These are phyloP conservation scores for Cucumis hystrix DNA, from an alignment of 306 rosid genomes.

Conservation along the genomic window DNA sequence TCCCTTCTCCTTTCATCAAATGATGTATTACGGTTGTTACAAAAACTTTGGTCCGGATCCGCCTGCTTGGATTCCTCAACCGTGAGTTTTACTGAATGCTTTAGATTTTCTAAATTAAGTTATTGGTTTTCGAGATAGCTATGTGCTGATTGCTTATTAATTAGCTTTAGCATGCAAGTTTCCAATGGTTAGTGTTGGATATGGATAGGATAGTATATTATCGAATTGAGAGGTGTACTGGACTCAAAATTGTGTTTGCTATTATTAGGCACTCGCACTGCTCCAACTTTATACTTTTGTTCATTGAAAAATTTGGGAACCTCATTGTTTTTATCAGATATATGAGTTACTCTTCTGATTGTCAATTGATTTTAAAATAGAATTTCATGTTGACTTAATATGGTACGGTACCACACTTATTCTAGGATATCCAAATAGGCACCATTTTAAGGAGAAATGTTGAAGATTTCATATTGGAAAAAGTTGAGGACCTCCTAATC, in stretches of 20 bases:
- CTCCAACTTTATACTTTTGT: background rate
- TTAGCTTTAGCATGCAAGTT: background rate
- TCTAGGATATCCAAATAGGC: too few relatives aligned
- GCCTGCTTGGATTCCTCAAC: constrained; percentile 81
- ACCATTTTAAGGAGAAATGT: too few relatives aligned
- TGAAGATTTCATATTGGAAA: too few relatives aligned
- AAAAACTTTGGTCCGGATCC: constrained; percentile 66
- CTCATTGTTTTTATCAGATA: too few relatives aligned
- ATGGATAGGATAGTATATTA: background rate
- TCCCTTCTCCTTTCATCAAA: constrained; percentile 78
- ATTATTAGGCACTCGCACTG: background rate
- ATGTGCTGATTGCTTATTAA: background rate
- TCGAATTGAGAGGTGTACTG: background rate
- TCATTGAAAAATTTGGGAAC: background rate
- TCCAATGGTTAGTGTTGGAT: background rate
- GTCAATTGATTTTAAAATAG: too few relatives aligned
- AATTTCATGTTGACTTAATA: too few relatives aligned
- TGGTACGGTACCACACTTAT: too few relatives aligned
- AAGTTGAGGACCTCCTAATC: too few relatives aligned
- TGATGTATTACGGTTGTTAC: constrained; percentile 64
- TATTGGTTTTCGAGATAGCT: background rate
- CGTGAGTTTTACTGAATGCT: constrained; percentile 20
- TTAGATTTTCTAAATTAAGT: background rate
- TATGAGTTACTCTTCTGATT: too few relatives aligned
- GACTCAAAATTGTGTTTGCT: background rate